Evolutionary conservation across 2,329 filamentous ascomycete genomes (phyloP).

Genomic region (Xylariomycetidae sp.): DNA sequence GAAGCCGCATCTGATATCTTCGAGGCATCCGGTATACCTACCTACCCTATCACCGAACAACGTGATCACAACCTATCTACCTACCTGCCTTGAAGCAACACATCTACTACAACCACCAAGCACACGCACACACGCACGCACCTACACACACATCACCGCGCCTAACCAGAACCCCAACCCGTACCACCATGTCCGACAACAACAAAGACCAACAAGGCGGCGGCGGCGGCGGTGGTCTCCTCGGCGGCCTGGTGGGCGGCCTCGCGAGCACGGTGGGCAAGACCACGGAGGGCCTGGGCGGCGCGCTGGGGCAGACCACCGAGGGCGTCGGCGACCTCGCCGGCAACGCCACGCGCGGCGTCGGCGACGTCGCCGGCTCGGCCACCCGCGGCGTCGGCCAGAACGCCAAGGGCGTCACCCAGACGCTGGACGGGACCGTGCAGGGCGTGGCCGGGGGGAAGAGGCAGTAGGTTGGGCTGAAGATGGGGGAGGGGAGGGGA

Average conservation of each 20-base stretch:
- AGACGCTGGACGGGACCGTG: conserved; percentile 18
- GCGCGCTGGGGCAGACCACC: conserved; percentile 22
- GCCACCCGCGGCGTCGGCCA: conserved; percentile 29
- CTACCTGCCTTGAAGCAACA: too few relatives aligned
- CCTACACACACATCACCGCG: too few relatives aligned
- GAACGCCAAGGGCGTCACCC: conserved; percentile 21
- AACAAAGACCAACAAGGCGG: conserved; percentile 30
- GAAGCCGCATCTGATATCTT: too few relatives aligned
- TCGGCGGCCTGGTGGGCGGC: conserved; percentile 31
- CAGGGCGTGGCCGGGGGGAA: conserved; percentile 16
- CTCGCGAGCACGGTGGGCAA: conserved; percentile 24
- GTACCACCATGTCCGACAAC: conserved; percentile 33
- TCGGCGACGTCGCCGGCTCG: conserved; percentile 18
- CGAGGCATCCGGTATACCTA: too few relatives aligned
- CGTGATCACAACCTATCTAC: too few relatives aligned
- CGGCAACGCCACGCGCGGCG: conserved; percentile 16
- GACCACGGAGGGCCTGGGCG: conserved; percentile 27
- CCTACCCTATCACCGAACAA: too few relatives aligned
- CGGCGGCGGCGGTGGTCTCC: too few relatives aligned
- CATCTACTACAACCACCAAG: too few relatives aligned
- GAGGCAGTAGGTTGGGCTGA: conserved; percentile 6
- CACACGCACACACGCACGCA: too few relatives aligned
- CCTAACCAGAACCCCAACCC: too few relatives aligned
- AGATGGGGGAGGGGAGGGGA: not conserved
- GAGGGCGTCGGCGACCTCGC: conserved; percentile 19